These are phyloP conservation scores for Termitomyces sp. DNA, from an alignment of 768 basidiomycete species.

Conservation along the genomic window DNA sequence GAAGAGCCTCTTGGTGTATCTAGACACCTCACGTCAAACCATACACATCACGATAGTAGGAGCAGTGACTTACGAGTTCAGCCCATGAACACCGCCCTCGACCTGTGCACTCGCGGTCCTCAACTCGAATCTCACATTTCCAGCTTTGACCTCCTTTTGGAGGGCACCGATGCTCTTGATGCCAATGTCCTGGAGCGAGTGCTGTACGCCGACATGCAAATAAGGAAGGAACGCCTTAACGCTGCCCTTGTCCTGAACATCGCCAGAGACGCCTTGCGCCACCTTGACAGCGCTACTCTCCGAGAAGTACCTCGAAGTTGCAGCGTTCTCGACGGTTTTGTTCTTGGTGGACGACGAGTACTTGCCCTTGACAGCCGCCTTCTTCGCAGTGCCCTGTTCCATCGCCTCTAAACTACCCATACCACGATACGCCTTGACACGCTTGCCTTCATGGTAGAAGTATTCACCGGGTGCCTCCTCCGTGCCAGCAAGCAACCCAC, in stretches of 20 bases:
- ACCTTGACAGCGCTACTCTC: slow-evolving; percentile 93
- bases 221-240: slow-evolving; percentile 91
- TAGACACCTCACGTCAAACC: slow-evolving; percentile 10
- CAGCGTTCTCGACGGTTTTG: slow-evolving; percentile 78
- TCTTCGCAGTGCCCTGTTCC: slow-evolving; percentile 65
- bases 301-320: slow-evolving; percentile 94
- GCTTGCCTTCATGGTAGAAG: slow-evolving; percentile 98
- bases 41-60: slow-evolving; percentile 8
- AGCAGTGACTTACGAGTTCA: slow-evolving; percentile 75
- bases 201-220: slow-evolving; percentile 78
- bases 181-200: slow-evolving; percentile 93
- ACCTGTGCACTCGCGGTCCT: slow-evolving; percentile 94
- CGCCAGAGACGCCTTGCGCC: slow-evolving; percentile 93
- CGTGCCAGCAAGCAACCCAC: slow-evolving; percentile 91
- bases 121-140: slow-evolving; percentile 83
- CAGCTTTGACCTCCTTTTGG: slow-evolving; percentile 58
- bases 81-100: slow-evolving; percentile 93
- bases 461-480: slow-evolving; percentile 98
- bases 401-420: slow-evolving; percentile 97
- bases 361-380: slow-evolving; percentile 33
- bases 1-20: slow-evolving; percentile 38
- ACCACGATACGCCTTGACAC: slow-evolving; percentile 97
- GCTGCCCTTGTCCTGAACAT: slow-evolving; percentile 96
- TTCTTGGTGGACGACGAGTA: slow-evolving; percentile 46
- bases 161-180: slow-evolving; percentile 65